Conservation (phyloP, 306 rosid genomes). For the Dryas alaskensis region DNA sequence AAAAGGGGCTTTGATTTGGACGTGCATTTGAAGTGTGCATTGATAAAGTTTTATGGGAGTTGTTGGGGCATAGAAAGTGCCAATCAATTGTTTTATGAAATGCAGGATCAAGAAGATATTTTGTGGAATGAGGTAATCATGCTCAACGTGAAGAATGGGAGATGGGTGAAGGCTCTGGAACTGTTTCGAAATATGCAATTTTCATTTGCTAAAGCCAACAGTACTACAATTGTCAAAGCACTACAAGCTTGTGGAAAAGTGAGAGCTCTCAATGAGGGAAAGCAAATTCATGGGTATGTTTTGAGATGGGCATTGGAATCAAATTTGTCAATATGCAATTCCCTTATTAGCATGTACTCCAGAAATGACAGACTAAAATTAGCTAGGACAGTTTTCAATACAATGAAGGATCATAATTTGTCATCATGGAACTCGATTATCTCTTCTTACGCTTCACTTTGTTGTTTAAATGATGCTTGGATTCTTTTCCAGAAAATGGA, state of each 20-base stretch:
- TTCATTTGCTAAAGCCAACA: conserved; percentile 37
- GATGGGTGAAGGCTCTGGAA: conserved; percentile 45
- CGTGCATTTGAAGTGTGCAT: conserved; percentile 50
- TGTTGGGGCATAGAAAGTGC: conserved; percentile 53
- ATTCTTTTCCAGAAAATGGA: conserved; percentile 41
- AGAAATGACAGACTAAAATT: conserved; percentile 43
- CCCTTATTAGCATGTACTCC: conserved; percentile 68
- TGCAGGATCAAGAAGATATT: conserved; percentile 40
- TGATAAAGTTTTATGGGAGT: conserved; percentile 52
- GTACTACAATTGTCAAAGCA: conserved; percentile 45
- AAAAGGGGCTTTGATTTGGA: conserved; percentile 58
- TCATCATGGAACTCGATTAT: conserved; percentile 75
- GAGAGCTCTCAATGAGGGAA: conserved; percentile 61
- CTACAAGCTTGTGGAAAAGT: conserved; percentile 70
- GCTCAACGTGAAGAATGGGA: conserved; percentile 56
- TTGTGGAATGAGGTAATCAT: conserved; percentile 62
- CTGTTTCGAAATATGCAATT: conserved; percentile 47
- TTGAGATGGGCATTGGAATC: conserved; percentile 40
- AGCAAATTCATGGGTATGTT: conserved; percentile 73
- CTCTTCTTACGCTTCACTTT: conserved; percentile 41
- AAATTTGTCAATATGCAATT: conserved; percentile 53
- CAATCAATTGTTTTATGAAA: conserved; percentile 49
- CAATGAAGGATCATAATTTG: conserved; percentile 45
- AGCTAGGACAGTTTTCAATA: conserved; percentile 51
- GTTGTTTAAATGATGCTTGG: conserved; percentile 48